These are phyloP conservation scores for Solanum appendiculatum DNA, from an alignment of 257 asterid genomes.

Conservation along the genomic window DNA sequence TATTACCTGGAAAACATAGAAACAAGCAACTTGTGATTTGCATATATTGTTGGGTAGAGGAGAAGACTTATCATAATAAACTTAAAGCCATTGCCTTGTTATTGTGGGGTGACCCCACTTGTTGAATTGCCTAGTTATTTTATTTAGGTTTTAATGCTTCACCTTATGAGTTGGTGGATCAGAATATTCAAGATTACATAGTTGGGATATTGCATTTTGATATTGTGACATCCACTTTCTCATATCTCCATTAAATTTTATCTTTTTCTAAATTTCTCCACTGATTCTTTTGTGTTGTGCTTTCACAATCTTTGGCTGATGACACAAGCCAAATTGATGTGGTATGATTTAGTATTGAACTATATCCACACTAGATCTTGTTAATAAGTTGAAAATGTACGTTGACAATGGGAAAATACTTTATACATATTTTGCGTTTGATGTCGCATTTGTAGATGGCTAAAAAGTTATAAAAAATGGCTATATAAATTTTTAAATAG, in stretches of 20 bases:
- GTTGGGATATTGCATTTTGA: neutral
- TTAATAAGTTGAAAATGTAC: neutral
- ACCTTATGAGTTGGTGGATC: slow-evolving; percentile 1
- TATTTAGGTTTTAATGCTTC: neutral
- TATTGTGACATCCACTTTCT: slow-evolving; percentile 1
- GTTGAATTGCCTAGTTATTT: neutral
- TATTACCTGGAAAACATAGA: neutral
- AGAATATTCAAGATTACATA: neutral
- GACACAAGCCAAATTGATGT: neutral
- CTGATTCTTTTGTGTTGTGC: neutral
- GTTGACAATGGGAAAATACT: neutral
- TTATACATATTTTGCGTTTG: neutral
- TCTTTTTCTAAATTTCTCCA: neutral
- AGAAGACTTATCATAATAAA: neutral
- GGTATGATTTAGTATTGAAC: neutral
- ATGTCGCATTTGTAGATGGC: neutral
- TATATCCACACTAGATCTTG: neutral
- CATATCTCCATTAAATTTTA: neutral
- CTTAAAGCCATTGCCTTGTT: slow-evolving; percentile 5
- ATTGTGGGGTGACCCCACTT: slow-evolving; percentile 7
- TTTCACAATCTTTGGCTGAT: neutral
- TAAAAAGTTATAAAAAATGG: too few relatives aligned
- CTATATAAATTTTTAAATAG: neutral
- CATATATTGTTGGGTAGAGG: neutral
- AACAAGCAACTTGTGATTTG: slow-evolving; percentile 3